Evolutionary conservation across 2,329 filamentous ascomycete genomes (phyloP), one percentile per base, ranked within the genome.

Genomic region (Pseudogymnoascus sp.): DNA sequence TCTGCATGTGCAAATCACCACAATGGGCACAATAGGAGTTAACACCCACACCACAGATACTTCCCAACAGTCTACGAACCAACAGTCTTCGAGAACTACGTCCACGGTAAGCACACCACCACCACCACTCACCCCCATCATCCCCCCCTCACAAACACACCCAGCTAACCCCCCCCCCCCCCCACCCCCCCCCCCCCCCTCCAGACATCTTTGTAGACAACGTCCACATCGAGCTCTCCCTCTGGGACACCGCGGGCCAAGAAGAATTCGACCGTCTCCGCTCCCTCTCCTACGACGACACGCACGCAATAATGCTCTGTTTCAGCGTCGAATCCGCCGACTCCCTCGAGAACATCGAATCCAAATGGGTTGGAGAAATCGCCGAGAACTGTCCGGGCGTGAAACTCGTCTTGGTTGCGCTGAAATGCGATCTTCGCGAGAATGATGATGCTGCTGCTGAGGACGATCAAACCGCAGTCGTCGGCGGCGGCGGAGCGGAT

Each of bases 1-100:
- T 42, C 44, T 65, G 50, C 40, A 59, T 56, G 59, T 50, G 31
- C 47, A 50, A 56, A 42, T 40, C 11, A 23, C 28, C 8, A n/a
- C 21, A 40, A 23, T 40, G n/a, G n/a, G 38, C 8, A 14, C 18
- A 40, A 23, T 60, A 59, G 61, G 33, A 38, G 47, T 37, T 50
- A 63, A 37, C 53, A 60, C 63, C 40, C 63, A n/a, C 35, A 37
- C 8, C 67, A 42, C 70, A 93, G 91, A 67, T 96, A 97, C 77
- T 99, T 99, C 76, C 93, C 93, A 61, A 97, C 93, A 64, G 93
- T 97, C 73, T 97, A 97, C 79, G 92, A 97, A 77, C 94, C 94
- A 62, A 99, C 93, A 37, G 93, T 97, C 68, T 97, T 97, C 77
- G 93, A 99, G 76, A 99, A 99, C 78, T 99, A 97, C 77, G 93